A percentile compares a stretch with the other conserved stretches of the same genome.
Conservation (phyloP, 441 rosid species). For the Francoa sonchifolia region DNA sequence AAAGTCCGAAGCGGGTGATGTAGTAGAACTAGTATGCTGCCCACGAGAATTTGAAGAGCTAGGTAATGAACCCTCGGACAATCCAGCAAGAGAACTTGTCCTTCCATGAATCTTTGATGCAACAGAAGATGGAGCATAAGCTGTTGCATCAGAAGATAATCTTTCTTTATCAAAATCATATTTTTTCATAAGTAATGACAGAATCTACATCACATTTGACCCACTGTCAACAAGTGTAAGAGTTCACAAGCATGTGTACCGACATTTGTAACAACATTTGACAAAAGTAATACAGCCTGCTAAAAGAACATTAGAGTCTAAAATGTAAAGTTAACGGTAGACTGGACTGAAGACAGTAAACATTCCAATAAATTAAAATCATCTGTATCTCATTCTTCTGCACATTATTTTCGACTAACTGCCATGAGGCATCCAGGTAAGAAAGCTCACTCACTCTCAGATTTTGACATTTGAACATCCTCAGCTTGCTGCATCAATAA, state of each 20-base stretch:
- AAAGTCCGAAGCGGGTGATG: constrained; percentile 52
- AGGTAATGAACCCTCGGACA: constrained; percentile 24
- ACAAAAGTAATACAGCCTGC: neutral
- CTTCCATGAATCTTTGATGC: constrained; percentile 31
- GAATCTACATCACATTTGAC: constrained; percentile 28
- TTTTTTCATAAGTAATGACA: constrained; percentile 15
- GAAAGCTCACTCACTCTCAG: constrained; percentile 28
- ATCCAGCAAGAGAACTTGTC: constrained; percentile 30
- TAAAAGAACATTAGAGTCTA: neutral
- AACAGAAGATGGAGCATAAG: constrained; percentile 21
- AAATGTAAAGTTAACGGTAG: no score
- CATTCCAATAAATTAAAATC: no score
- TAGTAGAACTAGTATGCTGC: constrained; percentile 50
- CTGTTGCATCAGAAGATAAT: constrained; percentile 21
- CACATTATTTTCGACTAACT: no score
- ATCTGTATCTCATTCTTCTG: no score
- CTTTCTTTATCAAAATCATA: constrained; percentile 30
- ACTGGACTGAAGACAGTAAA: no score
- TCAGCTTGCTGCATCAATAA: constrained; percentile 23
- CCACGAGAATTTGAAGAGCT: constrained; percentile 29
- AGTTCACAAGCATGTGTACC: neutral
- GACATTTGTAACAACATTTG: no score
- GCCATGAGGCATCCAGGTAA: neutral
- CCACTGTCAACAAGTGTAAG: constrained; percentile 4
- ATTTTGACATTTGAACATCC: constrained; percentile 18